Base-by-base conservation (phyloP, 371 early-diverging fungal species). In the Apophysomyces elegans region DNA sequence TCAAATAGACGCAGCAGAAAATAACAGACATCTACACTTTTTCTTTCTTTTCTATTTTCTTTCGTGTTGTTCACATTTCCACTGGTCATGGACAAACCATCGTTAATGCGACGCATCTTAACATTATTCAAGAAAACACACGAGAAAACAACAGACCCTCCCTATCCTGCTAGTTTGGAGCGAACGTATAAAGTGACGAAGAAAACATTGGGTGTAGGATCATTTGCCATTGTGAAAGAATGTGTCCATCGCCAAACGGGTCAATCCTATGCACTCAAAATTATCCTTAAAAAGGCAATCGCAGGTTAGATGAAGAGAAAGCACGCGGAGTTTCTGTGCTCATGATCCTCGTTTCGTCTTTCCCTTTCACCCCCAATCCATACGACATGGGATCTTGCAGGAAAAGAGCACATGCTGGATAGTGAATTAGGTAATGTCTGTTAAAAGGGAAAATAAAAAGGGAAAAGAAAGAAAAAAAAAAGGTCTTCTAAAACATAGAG, bases 181-280 rank as follows among this genome's bases (percentile, higher is more conserved):
- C 73, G 71, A 18, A 76, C 77, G 46, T 86, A 86, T 58, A 63
- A 56, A 8, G 67, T 86, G 45, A 71, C 76, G 1, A 80, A 80
- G 58, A 71, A 79, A 50, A 78, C 75, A 26, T 65, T 86, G 8
- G 86, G 86, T 45, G 84, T 84, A 9, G 94, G 94, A 32, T 91
- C 94, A 0, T 94, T 94, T 78, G 90, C 90, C 32, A 90, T 91
- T 41, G 94, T 94, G 61, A 90, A 90, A 70, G 76, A 85, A 54
- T 87, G 84, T 36, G 76, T 72, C 16, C 82, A 91, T 44, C 73
- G 76, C 7, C 62, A 66, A 1, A 84, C 86, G 35, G 86, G 86
- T 37, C 76, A 87, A 57, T 74, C 82, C 7, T 91, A 75, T 72
- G 94, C 94, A 1, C 88, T 94, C 70, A 94, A 94, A 77, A 91